These are phyloP conservation scores for Urtica urens DNA, from an alignment of 306 rosid genomes.

Conservation along the genomic window DNA sequence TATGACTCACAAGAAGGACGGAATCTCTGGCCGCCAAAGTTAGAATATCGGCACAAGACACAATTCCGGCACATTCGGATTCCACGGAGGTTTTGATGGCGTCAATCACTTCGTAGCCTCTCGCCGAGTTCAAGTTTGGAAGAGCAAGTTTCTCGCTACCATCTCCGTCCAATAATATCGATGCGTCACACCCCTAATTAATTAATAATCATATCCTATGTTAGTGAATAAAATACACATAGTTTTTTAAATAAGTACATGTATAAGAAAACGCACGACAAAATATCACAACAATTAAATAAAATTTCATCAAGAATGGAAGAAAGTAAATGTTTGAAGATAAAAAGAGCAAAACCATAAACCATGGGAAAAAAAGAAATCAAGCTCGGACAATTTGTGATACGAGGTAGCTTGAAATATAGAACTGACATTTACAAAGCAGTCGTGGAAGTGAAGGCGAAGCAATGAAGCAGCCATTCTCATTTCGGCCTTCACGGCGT, in stretches of 20 bases:
- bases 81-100: slow-evolving; percentile 69
- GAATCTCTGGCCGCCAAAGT: slow-evolving; percentile 80
- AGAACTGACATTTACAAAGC: slow-evolving; percentile 71
- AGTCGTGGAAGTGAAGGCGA: slow-evolving; percentile 92
- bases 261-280: background rate
- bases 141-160: slow-evolving; percentile 44
- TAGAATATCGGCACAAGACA: slow-evolving; percentile 80
- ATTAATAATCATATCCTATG: too few relatives aligned
- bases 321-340: too few relatives aligned
- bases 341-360: background rate
- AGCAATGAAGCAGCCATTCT: slow-evolving; percentile 84
- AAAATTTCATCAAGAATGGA: background rate
- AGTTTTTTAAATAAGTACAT: too few relatives aligned
- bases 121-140: slow-evolving; percentile 59
- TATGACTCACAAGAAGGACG: slow-evolving; percentile 39
- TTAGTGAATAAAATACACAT: too few relatives aligned
- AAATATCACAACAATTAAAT: background rate
- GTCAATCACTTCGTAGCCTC: slow-evolving; percentile 79
- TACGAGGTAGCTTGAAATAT: background rate
- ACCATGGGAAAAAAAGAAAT: background rate
- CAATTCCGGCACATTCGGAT: slow-evolving; percentile 58
- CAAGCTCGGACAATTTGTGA: background rate
- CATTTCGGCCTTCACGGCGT: slow-evolving; percentile 48
- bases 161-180: slow-evolving; percentile 57
- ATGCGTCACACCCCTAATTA: slow-evolving; percentile 79